Conservation (phyloP, 768 basidiomycete genomes). For the Leccinum olivaceopallidum region DNA sequence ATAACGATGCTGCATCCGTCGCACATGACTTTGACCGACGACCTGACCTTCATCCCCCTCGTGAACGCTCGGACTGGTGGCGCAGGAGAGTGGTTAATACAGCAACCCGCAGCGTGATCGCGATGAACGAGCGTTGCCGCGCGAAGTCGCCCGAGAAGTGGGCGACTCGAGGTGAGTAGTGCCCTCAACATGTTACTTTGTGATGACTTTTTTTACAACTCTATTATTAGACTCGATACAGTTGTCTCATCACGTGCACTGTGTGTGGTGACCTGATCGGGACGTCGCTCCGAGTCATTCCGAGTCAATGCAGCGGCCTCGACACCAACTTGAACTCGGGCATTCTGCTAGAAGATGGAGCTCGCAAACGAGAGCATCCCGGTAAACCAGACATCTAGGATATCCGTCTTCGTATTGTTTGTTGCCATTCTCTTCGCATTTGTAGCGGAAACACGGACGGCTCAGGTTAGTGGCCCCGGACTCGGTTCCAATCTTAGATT, state of each 20-base stretch:
- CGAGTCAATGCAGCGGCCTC: neutral
- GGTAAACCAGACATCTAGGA: constrained; percentile 31
- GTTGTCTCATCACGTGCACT: constrained; percentile 14
- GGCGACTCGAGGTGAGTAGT: constrained; percentile 61
- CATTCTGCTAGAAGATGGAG: constrained; percentile 7
- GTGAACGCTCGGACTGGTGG: constrained; percentile 38
- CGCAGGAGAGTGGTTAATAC: constrained; percentile 8
- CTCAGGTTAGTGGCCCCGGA: constrained; percentile 53
- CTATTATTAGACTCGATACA: neutral
- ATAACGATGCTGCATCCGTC: constrained; percentile 89
- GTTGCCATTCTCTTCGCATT: constrained; percentile 64
- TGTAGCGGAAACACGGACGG: constrained; percentile 72
- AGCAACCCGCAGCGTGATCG: constrained; percentile 34
- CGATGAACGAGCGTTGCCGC: constrained; percentile 36
- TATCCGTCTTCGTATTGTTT: constrained; percentile 55
- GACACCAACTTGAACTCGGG: neutral
- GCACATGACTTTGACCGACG: constrained; percentile 92
- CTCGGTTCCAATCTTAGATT: neutral
- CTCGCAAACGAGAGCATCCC: neutral
- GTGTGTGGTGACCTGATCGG: neutral
- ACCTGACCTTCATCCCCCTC: constrained; percentile 96
- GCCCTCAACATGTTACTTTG: constrained; percentile 47
- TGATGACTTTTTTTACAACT: neutral
- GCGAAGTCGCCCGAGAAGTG: constrained; percentile 56
- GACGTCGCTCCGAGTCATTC: neutral